Evolutionary conservation across 2,329 filamentous ascomycete species (phyloP), one percentile per base, ranked within the genome.

Genomic region (Verticillium nonalfalfae): DNA sequence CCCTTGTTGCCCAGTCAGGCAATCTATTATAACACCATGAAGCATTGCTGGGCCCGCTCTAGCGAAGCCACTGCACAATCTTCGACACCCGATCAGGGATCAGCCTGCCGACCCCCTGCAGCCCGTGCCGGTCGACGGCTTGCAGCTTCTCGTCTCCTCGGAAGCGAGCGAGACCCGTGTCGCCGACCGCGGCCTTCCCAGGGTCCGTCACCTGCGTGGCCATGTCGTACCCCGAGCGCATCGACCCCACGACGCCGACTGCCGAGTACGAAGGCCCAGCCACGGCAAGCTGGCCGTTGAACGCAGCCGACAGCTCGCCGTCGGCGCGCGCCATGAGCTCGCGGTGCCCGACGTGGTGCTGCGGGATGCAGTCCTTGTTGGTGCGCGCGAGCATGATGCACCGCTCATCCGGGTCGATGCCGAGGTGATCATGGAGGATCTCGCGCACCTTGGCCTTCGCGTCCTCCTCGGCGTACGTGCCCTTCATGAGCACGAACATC

Each of bases 401-500:
- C 0, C 90, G 87, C 33, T 84, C 77, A 26, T 85, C 82, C 0
- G 69, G 66, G 18, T 76, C 81, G 71, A 97, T 91, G 62, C 82
- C 81, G 5, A 98, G 79, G 69, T 98, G 93, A 21, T 92, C 83
- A 64, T 83, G 76, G 1, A 97, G 78, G 7, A 96, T 79, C 1
- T 79, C 75, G 64, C 85, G 84, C 38, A 93, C 92, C 83, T 94
- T 89, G 6, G 75, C 71, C 33, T 90, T 77, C 15, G 86, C 92
- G 66, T 90, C 82, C 14, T 87, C 79, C 64, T 87, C 81, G 58
- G 83, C 78, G 84, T 91, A 92, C 76, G 97, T 93, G 1, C 95
- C 95, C 62, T 95, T 95, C 61, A 99, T 79, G 87, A 99, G 96
- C 68, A 98, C 90, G 15, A 94, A 97, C 59, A 66, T 50, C 91